phyloP scores from a whole-genome alignment of 2,329 filamentous ascomycete genomes.

The Diaporthe nobilis region DNA sequence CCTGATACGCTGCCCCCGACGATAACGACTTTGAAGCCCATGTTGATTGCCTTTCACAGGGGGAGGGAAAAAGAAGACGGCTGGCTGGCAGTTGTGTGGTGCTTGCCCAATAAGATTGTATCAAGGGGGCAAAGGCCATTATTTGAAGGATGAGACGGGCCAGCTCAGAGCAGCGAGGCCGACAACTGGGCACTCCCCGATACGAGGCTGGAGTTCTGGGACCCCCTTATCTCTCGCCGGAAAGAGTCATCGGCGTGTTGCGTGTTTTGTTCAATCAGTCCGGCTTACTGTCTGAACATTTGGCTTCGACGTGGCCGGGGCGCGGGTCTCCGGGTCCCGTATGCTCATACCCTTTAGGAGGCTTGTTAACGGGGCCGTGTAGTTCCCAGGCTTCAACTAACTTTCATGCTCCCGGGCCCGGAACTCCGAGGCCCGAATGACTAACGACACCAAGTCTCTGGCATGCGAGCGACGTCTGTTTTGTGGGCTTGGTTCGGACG shows the following conservation, averaged over 20 bases:
- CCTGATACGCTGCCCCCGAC: not conserved
- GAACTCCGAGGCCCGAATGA: not conserved
- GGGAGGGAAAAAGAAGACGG: too few relatives aligned
- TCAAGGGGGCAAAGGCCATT: not conserved
- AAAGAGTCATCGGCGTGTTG: not conserved
- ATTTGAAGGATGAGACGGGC: not conserved
- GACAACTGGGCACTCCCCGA: not conserved
- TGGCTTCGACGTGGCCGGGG: not conserved
- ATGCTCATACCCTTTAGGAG: not conserved
- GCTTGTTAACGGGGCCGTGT: not conserved
- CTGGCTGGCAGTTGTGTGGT: not conserved
- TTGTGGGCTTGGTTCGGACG: not conserved
- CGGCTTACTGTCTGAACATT: not conserved
- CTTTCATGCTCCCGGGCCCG: not conserved
- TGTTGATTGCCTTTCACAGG: not conserved
- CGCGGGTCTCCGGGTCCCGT: not conserved
- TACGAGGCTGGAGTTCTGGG: not conserved
- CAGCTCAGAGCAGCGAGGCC: not conserved
- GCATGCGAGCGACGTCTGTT: accelerated
- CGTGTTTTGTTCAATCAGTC: not conserved
- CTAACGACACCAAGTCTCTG: not conserved
- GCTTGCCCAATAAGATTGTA: not conserved
- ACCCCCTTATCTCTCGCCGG: not conserved
- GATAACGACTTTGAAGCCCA: not conserved
- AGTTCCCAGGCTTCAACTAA: too few relatives aligned